Evolutionary conservation across 495 filamentous ascomycete species (phyloP).

Genomic region (Annulohypoxylon maeteangense): DNA sequence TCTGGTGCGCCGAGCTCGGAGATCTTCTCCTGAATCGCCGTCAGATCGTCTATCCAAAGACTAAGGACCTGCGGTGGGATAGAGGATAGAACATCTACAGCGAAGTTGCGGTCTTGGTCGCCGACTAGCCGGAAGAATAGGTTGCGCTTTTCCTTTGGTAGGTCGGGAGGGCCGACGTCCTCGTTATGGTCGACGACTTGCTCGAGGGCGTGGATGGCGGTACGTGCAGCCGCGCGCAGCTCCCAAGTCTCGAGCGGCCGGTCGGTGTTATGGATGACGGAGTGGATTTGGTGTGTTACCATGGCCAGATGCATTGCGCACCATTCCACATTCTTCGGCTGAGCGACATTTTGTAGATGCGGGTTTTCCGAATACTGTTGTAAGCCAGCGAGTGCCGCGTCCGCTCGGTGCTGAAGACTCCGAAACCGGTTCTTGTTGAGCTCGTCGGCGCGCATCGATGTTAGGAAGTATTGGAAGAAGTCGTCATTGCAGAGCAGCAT

Average conservation of each 20-base stretch:
- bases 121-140: conserved; percentile 55
- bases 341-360: conserved; percentile 8
- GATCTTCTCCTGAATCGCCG: conserved; percentile 24
- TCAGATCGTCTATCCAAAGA: conserved; percentile 38
- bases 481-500: conserved; percentile 58
- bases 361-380: conserved; percentile 45
- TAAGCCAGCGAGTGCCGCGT: conserved; percentile 54
- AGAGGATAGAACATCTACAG: conserved; percentile 50
- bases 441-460: conserved; percentile 50
- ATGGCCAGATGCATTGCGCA: conserved; percentile 52
- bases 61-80: conserved; percentile 45
- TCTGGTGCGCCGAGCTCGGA: conserved; percentile 14
- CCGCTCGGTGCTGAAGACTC: conserved; percentile 51
- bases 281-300: conserved; percentile 50
- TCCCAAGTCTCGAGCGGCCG: conserved; percentile 48
- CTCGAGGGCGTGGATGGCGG: conserved; percentile 54
- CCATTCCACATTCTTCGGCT: conserved; percentile 49
- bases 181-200: conserved; percentile 49
- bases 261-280: conserved; percentile 49
- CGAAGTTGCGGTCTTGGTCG: conserved; percentile 51
- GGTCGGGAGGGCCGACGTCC: conserved; percentile 40
- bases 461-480: conserved; percentile 55
- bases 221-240: conserved; percentile 52
- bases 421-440: conserved; percentile 54
- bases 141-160: conserved; percentile 44